phyloP scores from a whole-genome alignment of 2,329 filamentous ascomycete genomes.

The Trichoderma atroviride region DNA sequence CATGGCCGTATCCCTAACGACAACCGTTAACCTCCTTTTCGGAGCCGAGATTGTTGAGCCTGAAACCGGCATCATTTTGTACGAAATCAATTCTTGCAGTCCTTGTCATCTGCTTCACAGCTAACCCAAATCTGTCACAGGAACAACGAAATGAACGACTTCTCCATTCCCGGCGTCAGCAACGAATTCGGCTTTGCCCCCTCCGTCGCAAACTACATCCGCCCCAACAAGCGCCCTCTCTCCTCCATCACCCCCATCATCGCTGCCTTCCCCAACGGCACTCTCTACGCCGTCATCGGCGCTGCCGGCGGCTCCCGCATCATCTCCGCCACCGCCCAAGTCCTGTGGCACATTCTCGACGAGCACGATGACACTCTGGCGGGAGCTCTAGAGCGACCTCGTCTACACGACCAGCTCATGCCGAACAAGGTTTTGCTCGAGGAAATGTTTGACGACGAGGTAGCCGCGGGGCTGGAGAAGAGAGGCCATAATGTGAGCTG shows the following conservation, averaged over 20 bases:
- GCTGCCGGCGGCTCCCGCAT: constrained; percentile 83
- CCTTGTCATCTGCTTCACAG: background rate
- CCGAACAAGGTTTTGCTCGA: constrained; percentile 72
- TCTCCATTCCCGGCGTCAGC: constrained; percentile 74
- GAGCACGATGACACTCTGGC: constrained; percentile 62
- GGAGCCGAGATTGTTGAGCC: constrained; percentile 79
- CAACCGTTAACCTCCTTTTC: constrained; percentile 86
- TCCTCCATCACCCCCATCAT: constrained; percentile 83
- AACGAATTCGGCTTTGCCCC: constrained; percentile 89
- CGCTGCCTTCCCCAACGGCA: constrained; percentile 63
- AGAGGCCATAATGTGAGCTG: constrained; percentile 74
- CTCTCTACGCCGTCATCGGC: constrained; percentile 69
- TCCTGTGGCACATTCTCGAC: constrained; percentile 73
- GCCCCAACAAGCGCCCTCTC: constrained; percentile 77
- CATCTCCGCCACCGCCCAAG: constrained; percentile 76
- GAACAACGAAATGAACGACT: constrained; percentile 75
- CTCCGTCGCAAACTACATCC: constrained; percentile 77
- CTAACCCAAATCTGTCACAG: constrained; percentile 31
- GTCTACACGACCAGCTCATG: constrained; percentile 81
- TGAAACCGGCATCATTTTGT: constrained; percentile 78
- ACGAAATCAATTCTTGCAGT: constrained; percentile 38
- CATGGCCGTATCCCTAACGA: constrained; percentile 78
- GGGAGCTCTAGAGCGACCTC: constrained; percentile 65
- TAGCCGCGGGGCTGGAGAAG: constrained; percentile 62
- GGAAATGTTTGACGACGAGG: constrained; percentile 65